These are phyloP conservation scores for Fusarium protoensiforme DNA, from an alignment of 2,329 filamentous ascomycete genomes.

Conservation along the genomic window DNA sequence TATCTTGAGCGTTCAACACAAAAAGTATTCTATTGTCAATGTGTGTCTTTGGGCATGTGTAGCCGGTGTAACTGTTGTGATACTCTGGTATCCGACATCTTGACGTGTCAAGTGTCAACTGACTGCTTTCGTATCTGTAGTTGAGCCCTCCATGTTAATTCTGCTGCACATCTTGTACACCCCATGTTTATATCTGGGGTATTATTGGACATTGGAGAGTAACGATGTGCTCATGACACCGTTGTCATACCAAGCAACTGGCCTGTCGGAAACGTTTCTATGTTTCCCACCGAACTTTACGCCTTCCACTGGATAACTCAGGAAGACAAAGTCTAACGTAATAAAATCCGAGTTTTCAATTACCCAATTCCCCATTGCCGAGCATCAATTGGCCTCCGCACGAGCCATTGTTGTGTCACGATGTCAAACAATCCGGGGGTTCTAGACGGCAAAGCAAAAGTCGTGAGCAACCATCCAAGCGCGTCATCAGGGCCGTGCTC, in stretches of 20 bases:
- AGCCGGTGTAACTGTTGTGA: background rate
- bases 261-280: background rate
- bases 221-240: background rate
- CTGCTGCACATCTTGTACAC: background rate
- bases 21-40: background rate
- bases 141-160: background rate
- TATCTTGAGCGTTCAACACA: slow-evolving; percentile 24
- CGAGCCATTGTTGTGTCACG: background rate
- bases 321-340: background rate
- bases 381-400: background rate
- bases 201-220: background rate
- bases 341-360: background rate
- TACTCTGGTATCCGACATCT: background rate
- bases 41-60: background rate
- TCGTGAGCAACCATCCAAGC: background rate
- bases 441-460: slow-evolving; percentile 1
- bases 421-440: slow-evolving; percentile 14
- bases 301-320: background rate
- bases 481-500: background rate
- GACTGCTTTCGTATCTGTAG: background rate
- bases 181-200: background rate
- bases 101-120: background rate
- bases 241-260: background rate
- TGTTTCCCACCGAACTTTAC: too few relatives aligned
- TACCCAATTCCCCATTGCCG: background rate